Evolutionary conservation across 2,329 filamentous ascomycete species (phyloP).

Genomic region (Helotiales sp.): DNA sequence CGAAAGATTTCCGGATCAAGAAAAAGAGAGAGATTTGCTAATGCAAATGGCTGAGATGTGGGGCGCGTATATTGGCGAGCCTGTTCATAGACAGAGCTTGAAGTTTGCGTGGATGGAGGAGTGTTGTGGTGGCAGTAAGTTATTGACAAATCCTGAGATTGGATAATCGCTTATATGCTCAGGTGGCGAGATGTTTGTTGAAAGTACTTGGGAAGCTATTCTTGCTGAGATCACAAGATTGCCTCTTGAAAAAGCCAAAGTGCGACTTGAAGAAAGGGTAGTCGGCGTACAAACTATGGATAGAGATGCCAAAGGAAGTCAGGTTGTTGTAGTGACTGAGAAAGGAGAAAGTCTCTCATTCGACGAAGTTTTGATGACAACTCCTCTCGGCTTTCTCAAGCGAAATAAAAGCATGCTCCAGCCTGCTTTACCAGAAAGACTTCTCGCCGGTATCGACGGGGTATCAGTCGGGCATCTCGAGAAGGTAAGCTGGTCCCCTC

Average conservation of each 20-base stretch:
- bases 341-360: constrained; percentile 33
- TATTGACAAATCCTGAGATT: constrained; percentile 33
- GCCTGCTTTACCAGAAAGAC: constrained; percentile 49
- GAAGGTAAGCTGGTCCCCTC: constrained; percentile 47
- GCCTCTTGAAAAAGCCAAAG: constrained; percentile 22
- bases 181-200: constrained; percentile 31
- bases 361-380: constrained; percentile 55
- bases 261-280: constrained; percentile 28
- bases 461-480: constrained; percentile 50
- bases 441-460: constrained; percentile 53
- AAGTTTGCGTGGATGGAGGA: constrained; percentile 64
- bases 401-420: constrained; percentile 48
- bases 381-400: constrained; percentile 57
- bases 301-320: constrained; percentile 10
- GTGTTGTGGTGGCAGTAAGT: constrained; percentile 56
- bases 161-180: background rate
- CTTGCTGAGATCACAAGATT: constrained; percentile 23
- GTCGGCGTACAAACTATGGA: constrained; percentile 24
- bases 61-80: constrained; percentile 59
- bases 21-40: constrained; percentile 44
- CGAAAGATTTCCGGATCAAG: constrained; percentile 47
- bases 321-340: constrained; percentile 29
- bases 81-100: constrained; percentile 56
- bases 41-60: constrained; percentile 50
- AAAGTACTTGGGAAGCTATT: constrained; percentile 28